These are phyloP conservation scores for Suillus luteus DNA, from an alignment of 768 basidiomycete genomes.

Conservation along the genomic window DNA sequence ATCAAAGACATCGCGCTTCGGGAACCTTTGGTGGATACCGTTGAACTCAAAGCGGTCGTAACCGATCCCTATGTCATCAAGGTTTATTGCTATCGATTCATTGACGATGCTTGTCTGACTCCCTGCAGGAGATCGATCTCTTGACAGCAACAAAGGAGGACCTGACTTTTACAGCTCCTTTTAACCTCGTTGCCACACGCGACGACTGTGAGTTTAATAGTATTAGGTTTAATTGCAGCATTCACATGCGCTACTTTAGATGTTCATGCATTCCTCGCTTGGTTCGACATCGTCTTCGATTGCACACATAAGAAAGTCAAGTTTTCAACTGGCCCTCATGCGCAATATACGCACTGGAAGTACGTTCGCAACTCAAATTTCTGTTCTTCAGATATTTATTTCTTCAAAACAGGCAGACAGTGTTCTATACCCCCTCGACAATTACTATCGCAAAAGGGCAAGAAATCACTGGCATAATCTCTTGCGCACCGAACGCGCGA, in stretches of 20 bases:
- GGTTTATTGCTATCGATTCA: slow-evolving; percentile 42
- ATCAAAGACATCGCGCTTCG: slow-evolving; percentile 98
- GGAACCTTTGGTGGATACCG: slow-evolving; percentile 98
- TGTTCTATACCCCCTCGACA: slow-evolving; percentile 92
- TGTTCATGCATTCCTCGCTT: slow-evolving; percentile 96
- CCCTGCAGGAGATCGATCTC: slow-evolving; percentile 80
- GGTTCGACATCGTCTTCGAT: slow-evolving; percentile 97
- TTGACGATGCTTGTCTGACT: slow-evolving; percentile 9
- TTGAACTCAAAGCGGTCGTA: slow-evolving; percentile 93
- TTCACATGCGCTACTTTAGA: slow-evolving; percentile 48
- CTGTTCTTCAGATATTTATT: slow-evolving; percentile 1
- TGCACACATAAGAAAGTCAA: slow-evolving; percentile 94
- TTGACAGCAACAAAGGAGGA: slow-evolving; percentile 94
- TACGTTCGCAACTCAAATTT: slow-evolving; percentile 42
- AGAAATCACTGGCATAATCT: slow-evolving; percentile 66
- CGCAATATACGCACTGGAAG: slow-evolving; percentile 97
- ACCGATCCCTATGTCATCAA: slow-evolving; percentile 91
- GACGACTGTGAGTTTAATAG: slow-evolving; percentile 77
- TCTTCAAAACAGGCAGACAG: slow-evolving; percentile 71
- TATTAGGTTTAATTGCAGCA: slow-evolving; percentile 5
- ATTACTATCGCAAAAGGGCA: slow-evolving; percentile 72
- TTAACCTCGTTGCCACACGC: slow-evolving; percentile 78
- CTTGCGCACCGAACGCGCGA: slow-evolving; percentile 85
- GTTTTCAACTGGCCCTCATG: slow-evolving; percentile 98
- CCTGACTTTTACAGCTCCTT: slow-evolving; percentile 80